These are phyloP conservation scores for Eustoma russellianum DNA, from an alignment of 257 asterid species.

Conservation along the genomic window DNA sequence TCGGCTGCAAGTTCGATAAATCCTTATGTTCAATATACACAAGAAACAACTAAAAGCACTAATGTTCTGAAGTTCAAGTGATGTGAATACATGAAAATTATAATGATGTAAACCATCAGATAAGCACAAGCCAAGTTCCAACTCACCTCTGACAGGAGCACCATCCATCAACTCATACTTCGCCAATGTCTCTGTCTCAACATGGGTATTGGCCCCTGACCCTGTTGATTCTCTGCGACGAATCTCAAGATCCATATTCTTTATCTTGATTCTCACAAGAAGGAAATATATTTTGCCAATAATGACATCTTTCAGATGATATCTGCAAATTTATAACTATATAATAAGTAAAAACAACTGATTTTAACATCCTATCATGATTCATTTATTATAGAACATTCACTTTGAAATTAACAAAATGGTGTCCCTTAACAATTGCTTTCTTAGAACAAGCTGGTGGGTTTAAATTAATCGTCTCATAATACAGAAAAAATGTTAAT, in stretches of 20 bases:
- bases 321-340: conserved; percentile 42
- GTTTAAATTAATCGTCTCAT: too few relatives aligned
- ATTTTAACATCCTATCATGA: too few relatives aligned
- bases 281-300: conserved; percentile 92
- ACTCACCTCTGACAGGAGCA: conserved; percentile 94
- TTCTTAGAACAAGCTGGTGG: too few relatives aligned
- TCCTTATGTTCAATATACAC: too few relatives aligned
- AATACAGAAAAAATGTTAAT: too few relatives aligned
- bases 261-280: conserved; percentile 91
- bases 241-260: conserved; percentile 97
- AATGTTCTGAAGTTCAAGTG: background rate
- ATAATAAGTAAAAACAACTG: conserved; percentile 16
- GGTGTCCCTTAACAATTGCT: background rate
- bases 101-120: too few relatives aligned
- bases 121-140: background rate
- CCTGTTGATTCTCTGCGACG: conserved; percentile 97
- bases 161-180: conserved; percentile 99
- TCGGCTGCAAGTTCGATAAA: too few relatives aligned
- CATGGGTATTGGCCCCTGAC: conserved; percentile 90
- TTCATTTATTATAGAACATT: too few relatives aligned
- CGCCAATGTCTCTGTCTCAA: conserved; percentile 97
- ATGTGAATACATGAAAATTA: background rate
- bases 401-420: background rate
- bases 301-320: conserved; percentile 93
- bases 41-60: too few relatives aligned